phyloP scores from a whole-genome alignment of 306 rosid species.

The Begonia loranthoides region DNA sequence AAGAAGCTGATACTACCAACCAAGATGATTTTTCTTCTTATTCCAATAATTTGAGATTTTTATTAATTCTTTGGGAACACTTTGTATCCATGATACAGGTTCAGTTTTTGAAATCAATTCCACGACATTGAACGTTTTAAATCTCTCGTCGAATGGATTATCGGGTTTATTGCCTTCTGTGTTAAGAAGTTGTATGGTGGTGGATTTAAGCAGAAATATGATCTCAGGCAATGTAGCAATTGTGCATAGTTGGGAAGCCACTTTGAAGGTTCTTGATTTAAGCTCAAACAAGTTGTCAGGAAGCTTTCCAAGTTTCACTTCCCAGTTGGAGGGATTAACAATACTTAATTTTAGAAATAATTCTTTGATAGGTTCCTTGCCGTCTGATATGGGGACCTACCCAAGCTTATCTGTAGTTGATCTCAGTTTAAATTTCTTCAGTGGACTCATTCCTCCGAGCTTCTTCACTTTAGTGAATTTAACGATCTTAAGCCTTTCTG shows the following conservation, averaged over 20 bases:
- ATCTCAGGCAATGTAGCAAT: conserved; percentile 28
- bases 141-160: conserved; percentile 69
- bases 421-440: conserved; percentile 67
- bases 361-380: conserved; percentile 49
- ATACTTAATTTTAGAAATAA: conserved; percentile 35
- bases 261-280: conserved; percentile 58
- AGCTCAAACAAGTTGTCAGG: conserved; percentile 78
- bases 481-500: conserved; percentile 66
- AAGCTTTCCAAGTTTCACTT: conserved; percentile 32
- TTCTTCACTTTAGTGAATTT: conserved; percentile 49
- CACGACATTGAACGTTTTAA: conserved; percentile 45
- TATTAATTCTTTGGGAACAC: not conserved
- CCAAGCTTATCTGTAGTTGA: conserved; percentile 49
- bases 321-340: conserved; percentile 27
- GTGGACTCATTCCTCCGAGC: conserved; percentile 61
- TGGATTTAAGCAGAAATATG: conserved; percentile 1
- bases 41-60: not conserved
- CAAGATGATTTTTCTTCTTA: too few relatives aligned
- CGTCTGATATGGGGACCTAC: conserved; percentile 37
- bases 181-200: not conserved
- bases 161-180: conserved; percentile 28
- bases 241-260: conserved; percentile 56
- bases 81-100: conserved; percentile 35
- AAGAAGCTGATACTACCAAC: too few relatives aligned
- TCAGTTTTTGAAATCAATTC: conserved; percentile 57